phyloP scores from a whole-genome alignment of 2,329 filamentous ascomycete species.

The Paramyrothecium sp. region DNA sequence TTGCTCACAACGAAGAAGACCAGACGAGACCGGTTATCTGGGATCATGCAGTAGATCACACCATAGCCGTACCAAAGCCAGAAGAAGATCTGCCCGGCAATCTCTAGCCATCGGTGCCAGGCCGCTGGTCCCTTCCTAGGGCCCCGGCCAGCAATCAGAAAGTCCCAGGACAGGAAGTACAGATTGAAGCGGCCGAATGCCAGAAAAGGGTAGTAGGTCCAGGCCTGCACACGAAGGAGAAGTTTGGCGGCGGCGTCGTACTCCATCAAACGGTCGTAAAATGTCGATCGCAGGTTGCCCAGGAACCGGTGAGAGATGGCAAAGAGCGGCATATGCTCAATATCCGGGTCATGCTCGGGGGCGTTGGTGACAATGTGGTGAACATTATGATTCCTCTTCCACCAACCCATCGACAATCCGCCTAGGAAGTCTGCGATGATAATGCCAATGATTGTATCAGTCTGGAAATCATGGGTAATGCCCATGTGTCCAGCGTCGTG shows the following conservation, averaged over 20 bases:
- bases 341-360: conserved; percentile 94
- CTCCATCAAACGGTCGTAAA: conserved; percentile 77
- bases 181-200: conserved; percentile 84
- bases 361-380: conserved; percentile 96
- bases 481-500: conserved; percentile 98
- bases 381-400: conserved; percentile 95
- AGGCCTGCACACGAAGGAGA: conserved; percentile 72
- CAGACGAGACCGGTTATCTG: conserved; percentile 66
- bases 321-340: conserved; percentile 87
- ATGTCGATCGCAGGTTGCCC: conserved; percentile 70
- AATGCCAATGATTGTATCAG: conserved; percentile 84
- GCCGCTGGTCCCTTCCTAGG: conserved; percentile 73
- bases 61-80: conserved; percentile 86
- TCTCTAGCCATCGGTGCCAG: conserved; percentile 83
- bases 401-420: conserved; percentile 91
- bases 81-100: conserved; percentile 74
- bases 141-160: conserved; percentile 67
- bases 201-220: conserved; percentile 80
- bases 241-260: conserved; percentile 74
- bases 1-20: conserved; percentile 79
- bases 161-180: conserved; percentile 78
- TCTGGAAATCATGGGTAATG: conserved; percentile 86
- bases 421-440: conserved; percentile 87
- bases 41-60: conserved; percentile 72
- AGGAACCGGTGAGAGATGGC: conserved; percentile 83